These are phyloP conservation scores for Kodamaea ohmeri DNA, from an alignment of 1,139 yeast species.

Conservation along the genomic window DNA sequence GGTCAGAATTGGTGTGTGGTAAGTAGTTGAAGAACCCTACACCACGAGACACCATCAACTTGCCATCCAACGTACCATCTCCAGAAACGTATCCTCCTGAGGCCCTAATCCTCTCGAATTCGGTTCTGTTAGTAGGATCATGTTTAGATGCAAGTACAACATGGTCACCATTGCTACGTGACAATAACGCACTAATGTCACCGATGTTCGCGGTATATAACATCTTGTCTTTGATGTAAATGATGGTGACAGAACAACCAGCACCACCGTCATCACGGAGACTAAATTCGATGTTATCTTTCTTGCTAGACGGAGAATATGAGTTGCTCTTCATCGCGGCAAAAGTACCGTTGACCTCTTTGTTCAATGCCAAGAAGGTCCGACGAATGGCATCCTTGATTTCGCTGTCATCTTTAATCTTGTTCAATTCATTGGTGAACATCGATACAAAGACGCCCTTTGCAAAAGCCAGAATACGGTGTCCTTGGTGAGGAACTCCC, in stretches of 20 bases:
- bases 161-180: conserved; percentile 80
- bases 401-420: conserved; percentile 42
- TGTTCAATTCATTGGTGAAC: conserved; percentile 61
- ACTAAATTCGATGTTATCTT: conserved; percentile 45
- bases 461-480: conserved; percentile 66
- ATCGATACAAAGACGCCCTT: conserved; percentile 68
- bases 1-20: conserved; percentile 90
- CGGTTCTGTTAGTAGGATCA: conserved; percentile 76
- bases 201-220: conserved; percentile 88
- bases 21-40: conserved; percentile 84
- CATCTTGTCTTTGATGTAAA: conserved; percentile 69
- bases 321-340: conserved; percentile 35
- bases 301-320: conserved; percentile 20
- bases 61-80: conserved; percentile 83
- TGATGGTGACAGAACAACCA: conserved; percentile 85
- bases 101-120: conserved; percentile 83
- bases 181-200: conserved; percentile 79
- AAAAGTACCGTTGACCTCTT: conserved; percentile 58
- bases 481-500: conserved; percentile 57
- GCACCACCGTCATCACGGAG: conserved; percentile 65
- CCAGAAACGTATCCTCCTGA: conserved; percentile 90
- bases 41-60: conserved; percentile 80
- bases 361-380: conserved; percentile 74
- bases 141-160: conserved; percentile 72
- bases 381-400: conserved; percentile 71